A percentile compares a stretch with the other conserved stretches of the same genome.
phyloP scores from a whole-genome alignment of 164 flowering plant species.

The Piper longum region DNA sequence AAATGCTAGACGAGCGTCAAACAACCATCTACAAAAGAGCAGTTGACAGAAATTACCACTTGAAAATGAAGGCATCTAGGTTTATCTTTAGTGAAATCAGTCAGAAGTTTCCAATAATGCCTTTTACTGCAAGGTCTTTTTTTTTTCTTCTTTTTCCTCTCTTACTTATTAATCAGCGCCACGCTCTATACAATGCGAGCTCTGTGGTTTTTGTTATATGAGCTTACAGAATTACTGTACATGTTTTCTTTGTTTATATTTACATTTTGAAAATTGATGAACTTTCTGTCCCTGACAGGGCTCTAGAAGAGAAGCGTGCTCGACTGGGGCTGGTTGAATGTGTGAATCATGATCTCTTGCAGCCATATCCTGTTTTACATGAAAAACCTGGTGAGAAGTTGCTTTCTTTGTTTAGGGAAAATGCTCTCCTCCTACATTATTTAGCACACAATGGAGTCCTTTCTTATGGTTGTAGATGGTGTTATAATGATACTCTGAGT shows the following conservation, averaged over 20 bases:
- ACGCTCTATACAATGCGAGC: neutral
- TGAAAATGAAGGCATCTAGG: constrained; percentile 93
- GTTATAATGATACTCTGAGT: too few species aligned
- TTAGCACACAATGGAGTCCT: too few species aligned
- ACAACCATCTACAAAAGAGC: constrained; percentile 92
- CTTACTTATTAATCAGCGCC: too few species aligned
- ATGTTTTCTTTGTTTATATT: neutral
- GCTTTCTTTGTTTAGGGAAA: neutral
- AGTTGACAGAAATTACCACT: constrained; percentile 77
- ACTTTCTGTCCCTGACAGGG: constrained; percentile 23
- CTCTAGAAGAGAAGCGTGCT: constrained; percentile 91
- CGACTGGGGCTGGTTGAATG: constrained; percentile 86
- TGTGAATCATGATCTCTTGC: constrained; percentile 86
- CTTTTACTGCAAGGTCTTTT: constrained; percentile 71
- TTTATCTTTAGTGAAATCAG: constrained; percentile 89
- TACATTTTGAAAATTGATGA: too few species aligned
- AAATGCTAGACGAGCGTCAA: constrained; percentile 79
- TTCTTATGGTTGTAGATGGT: too few species aligned
- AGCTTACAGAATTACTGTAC: neutral
- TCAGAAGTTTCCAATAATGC: constrained; percentile 87
- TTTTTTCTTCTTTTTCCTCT: too few species aligned
- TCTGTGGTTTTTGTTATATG: constrained; percentile 21
- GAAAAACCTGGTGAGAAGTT: constrained; percentile 71
- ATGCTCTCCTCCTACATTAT: too few species aligned
- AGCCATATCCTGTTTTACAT: constrained; percentile 93